Base-by-base conservation (phyloP, 805 yeast species). In the Yamadazyma philogaea region DNA sequence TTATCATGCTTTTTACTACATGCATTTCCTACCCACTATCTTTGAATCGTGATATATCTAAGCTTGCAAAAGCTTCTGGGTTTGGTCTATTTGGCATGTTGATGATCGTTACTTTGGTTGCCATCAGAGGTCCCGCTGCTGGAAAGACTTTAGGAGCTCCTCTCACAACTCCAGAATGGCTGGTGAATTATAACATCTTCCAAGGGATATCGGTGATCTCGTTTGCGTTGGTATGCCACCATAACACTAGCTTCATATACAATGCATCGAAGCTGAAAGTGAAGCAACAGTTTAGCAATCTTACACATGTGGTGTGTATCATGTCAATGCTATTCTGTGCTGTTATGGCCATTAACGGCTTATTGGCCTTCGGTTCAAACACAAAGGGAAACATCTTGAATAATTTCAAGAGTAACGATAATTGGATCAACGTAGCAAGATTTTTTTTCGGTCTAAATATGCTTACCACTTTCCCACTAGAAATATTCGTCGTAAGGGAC, bases 151-250 rank as follows among this genome's bases (percentile, higher is more conserved):
- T 73, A 15, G 78, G 72, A 52, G 84, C 86, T 0, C 47, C 64
- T 0, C 64, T 84, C 14, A 56, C 78, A 0, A 44, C 60, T 10
- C 39, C 64, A 31, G 66, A 73, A 26, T 71, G 77, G 66, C 66
- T 87, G 4, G 56, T 87, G 38, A 82, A 82, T 48, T 61, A 72
- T 10, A 79, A 81, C 32, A 66, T 90, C 3, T 87, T 90, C 58
- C 96, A 90, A 61, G 96, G 96, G 2, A 80, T 90, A 20, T 83
- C 93, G n/a, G 96, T 90, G 38, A 87, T 90, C 24, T 88, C 96
- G 1, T 90, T 90, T 67, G 98, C 98, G 1, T 74, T 91, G 50
- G 97, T 90, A 3, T 90, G 98, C 57, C 98, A 90, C 57, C 98
- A 90, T 61, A 90, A 90, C 59, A 88, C 97, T 0, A 79, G 91